phyloP scores from a whole-genome alignment of 352 stramenopile genomes.

The Phytophthora ohioensis region DNA sequence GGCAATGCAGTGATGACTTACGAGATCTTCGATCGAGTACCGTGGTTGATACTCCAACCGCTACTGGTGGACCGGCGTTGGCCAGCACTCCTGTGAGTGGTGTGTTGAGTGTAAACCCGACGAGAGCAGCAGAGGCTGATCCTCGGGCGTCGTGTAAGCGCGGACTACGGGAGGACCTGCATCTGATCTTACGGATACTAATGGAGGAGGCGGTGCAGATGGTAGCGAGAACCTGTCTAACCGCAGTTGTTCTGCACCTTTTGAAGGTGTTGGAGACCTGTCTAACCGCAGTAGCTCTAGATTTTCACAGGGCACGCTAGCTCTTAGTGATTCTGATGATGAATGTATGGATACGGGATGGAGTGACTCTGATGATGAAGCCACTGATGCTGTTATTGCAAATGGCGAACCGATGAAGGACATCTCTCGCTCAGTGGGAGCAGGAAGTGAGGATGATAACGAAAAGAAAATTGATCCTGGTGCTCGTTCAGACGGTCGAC shows the following conservation, averaged over 20 bases:
- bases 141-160: conserved; percentile 7
- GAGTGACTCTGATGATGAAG: neutral
- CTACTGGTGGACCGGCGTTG: conserved; percentile 4
- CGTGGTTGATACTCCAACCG: conserved; percentile 13
- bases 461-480: neutral
- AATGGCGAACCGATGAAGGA: conserved; percentile 1
- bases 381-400: conserved; percentile 8
- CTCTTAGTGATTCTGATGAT: conserved; percentile 18
- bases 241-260: conserved; percentile 3
- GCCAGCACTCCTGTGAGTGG: neutral
- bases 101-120: conserved; percentile 17
- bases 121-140: conserved; percentile 12
- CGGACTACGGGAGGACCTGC: conserved; percentile 3
- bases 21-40: neutral
- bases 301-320: conserved; percentile 1
- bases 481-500: conserved; percentile 19
- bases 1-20: conserved; percentile 2
- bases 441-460: neutral
- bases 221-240: conserved; percentile 9
- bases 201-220: conserved; percentile 15
- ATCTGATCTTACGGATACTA: neutral
- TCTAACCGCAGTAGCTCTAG: conserved; percentile 11
- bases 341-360: neutral
- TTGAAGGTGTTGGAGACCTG: neutral
- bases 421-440: conserved; percentile 4